Conservation (phyloP, 805 yeast species). For the Brettanomyces bruxellensis region DNA sequence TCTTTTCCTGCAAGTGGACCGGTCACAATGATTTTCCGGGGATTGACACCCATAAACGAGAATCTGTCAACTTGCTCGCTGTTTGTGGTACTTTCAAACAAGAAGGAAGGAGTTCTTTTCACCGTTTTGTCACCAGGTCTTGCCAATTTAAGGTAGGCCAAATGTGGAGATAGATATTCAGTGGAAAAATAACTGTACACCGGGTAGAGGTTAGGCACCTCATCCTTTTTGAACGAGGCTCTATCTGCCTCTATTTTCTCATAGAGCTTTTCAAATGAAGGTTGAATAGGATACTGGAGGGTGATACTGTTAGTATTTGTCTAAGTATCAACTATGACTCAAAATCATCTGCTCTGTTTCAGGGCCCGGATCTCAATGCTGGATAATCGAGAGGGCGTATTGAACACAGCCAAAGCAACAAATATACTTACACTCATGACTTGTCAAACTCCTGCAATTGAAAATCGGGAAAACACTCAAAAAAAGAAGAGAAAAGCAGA, state of each 20-base stretch:
- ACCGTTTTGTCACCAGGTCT: slow-evolving; percentile 46
- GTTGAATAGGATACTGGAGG: slow-evolving; percentile 31
- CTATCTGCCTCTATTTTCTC: slow-evolving; percentile 32
- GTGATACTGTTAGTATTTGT: neutral
- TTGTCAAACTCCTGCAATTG: too few species aligned
- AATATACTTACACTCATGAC: too few species aligned
- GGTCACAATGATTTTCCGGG: slow-evolving; percentile 73
- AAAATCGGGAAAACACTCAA: too few species aligned
- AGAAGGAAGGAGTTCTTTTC: slow-evolving; percentile 56
- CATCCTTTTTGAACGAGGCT: slow-evolving; percentile 9
- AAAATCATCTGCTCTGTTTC: too few species aligned
- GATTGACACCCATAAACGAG: slow-evolving; percentile 83
- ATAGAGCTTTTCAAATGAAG: slow-evolving; percentile 36
- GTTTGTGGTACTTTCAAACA: slow-evolving; percentile 81
- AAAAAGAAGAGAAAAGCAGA: too few species aligned
- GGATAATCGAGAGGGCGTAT: too few species aligned
- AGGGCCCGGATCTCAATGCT: too few species aligned
- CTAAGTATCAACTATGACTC: too few species aligned
- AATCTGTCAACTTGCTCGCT: slow-evolving; percentile 87
- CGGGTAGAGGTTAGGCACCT: slow-evolving; percentile 65
- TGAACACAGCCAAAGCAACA: too few species aligned
- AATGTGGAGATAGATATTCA: slow-evolving; percentile 79
- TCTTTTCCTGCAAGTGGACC: slow-evolving; percentile 58
- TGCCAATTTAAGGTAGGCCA: slow-evolving; percentile 80
- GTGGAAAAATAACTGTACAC: slow-evolving; percentile 66